Base-by-base conservation (phyloP, 345 rosid genomes). In the Eucalyptus sideroxylon region DNA sequence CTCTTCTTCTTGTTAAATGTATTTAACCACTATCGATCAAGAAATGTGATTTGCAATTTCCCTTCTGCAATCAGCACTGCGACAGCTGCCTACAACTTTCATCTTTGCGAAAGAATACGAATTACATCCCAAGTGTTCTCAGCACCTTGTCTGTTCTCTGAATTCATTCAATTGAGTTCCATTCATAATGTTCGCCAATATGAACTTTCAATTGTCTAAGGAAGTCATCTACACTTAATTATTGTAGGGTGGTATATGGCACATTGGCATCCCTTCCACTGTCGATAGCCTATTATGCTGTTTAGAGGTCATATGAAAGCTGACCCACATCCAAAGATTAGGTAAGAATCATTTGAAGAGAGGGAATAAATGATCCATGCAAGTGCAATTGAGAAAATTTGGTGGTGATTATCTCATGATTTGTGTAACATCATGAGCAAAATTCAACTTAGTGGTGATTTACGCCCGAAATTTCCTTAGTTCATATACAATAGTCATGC, bases 31-130 rank as follows among this genome's bases (percentile, higher is more conserved):
- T 10, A 59, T 59, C 1, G 65, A 59, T 59, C 65, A 24, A 24
- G 30, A 59, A 59, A 26, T 10, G 65, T 24, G 65, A 47, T 69
- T 77, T 56, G 9, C 69, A 14, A 88, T 53, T 53, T 53, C 56
- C 56, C 56, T 53, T 53, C 19, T 87, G 87, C 92, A 93, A 94
- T 93, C 93, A 21, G 93, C 94, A 26, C 69, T 93, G 55, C 95
- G 92, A 24, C 95, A 93, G 16, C 86, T 93, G 11, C 91, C 92
- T 16, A 90, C 92, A 6, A 90, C 95, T 14, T 92, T 93, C 90
- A 91, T 93, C 88, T 93, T 42, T 49, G 94, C 91, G 30, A 92
- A 91, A 51, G 95, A 92, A 77, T 93, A 91, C 27, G 93, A 92
- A 42, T 62, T 92, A n/a, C 94, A 93, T 85, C 91, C 95, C 8